Evolutionary conservation across 2,329 filamentous ascomycete species (phyloP).

Genomic region (Leptographium lundbergii): DNA sequence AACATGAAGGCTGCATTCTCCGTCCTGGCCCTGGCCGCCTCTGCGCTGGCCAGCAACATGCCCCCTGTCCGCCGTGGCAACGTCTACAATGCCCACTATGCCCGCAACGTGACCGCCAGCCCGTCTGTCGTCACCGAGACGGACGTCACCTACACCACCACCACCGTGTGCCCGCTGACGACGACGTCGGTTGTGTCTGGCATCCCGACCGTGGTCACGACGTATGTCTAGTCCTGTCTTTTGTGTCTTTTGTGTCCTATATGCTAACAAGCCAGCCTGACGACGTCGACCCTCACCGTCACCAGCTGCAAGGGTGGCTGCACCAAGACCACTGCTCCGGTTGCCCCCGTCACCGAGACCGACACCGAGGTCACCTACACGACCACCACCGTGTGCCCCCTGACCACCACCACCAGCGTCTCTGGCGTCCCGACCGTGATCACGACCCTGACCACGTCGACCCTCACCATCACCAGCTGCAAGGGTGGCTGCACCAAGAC

Average conservation of each 20-base stretch:
- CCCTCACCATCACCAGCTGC: slow-evolving; percentile 29
- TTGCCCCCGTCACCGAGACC: slow-evolving; percentile 13
- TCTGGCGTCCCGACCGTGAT: neutral
- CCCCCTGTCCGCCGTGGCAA: neutral
- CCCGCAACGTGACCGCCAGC: slow-evolving; percentile 2
- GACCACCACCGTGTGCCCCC: slow-evolving; percentile 19
- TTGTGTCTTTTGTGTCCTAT: neutral
- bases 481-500: slow-evolving; percentile 18
- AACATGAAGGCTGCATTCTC: slow-evolving; percentile 22
- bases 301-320: slow-evolving; percentile 23
- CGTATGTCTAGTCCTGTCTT: slow-evolving; percentile 10
- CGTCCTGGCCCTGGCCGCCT: slow-evolving; percentile 18
- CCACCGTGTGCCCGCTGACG: slow-evolving; percentile 22
- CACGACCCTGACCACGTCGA: slow-evolving; percentile 25
- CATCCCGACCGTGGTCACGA: slow-evolving; percentile 30
- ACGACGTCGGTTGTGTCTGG: slow-evolving; percentile 26
- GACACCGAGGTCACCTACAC: slow-evolving; percentile 11
- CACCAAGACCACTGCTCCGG: slow-evolving; percentile 13
- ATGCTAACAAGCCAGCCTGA: slow-evolving; percentile 7
- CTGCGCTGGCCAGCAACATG: slow-evolving; percentile 10
- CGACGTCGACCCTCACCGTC: slow-evolving; percentile 31
- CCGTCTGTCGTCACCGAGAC: slow-evolving; percentile 11
- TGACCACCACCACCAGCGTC: neutral
- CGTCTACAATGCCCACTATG: neutral
- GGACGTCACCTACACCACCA: neutral